phyloP scores from a whole-genome alignment of 257 asterid genomes.

The Scutellaria minor region DNA sequence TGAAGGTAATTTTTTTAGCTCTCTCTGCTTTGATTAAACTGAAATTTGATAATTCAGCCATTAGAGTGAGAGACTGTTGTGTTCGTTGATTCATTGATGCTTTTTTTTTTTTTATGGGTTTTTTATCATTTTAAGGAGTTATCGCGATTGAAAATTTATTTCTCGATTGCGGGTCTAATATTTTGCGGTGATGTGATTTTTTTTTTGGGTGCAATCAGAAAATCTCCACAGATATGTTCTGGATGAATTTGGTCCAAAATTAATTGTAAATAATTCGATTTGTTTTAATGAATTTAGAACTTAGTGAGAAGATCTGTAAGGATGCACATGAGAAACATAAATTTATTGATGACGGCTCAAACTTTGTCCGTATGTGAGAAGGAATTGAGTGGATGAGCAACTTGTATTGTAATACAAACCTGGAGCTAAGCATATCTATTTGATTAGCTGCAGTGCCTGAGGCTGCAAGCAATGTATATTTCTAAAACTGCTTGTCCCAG shows the following conservation, averaged over 20 bases:
- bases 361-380: conserved; percentile 8
- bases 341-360: conserved; percentile 4
- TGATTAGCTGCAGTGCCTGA: neutral
- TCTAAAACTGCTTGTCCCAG: neutral
- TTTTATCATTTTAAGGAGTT: neutral
- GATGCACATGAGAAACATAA: neutral
- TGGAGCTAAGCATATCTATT: neutral
- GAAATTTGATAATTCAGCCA: neutral
- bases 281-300: neutral
- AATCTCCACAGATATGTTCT: neutral
- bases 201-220: neutral
- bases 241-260: conserved; percentile 13
- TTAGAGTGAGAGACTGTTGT: neutral
- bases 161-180: neutral
- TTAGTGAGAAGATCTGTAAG: neutral
- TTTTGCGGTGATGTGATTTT: neutral
- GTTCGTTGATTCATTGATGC: neutral
- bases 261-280: conserved; percentile 16
- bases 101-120: neutral
- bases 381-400: conserved; percentile 1
- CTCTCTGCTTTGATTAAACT: neutral
- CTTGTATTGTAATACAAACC: neutral
- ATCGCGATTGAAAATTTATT: neutral
- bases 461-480: neutral
- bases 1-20: conserved; percentile 61